Base-by-base conservation (phyloP, 139 green algal species). In the Choricystis sp. region DNA sequence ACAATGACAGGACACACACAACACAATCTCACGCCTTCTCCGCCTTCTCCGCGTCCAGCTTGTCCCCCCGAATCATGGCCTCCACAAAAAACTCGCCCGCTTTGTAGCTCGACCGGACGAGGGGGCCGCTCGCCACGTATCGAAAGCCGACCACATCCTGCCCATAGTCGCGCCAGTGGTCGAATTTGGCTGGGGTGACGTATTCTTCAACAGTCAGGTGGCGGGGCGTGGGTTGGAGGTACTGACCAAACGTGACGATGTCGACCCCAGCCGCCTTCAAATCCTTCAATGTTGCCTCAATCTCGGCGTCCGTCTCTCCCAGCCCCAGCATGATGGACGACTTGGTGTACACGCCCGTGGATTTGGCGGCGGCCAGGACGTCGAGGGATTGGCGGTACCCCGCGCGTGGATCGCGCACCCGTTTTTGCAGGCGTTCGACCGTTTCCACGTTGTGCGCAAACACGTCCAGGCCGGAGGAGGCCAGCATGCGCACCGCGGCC, bases 371-470 rank as follows among this genome's bases (percentile, higher is more conserved):
- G 48, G 59, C 31, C 70, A 99, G 80, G 66, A 94, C 86, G 0
- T 49, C 62, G 48, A 99, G 52, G 49, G 68, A 84, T 78, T 99
- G 94, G 29, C 81, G 64, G 86, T 91, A 99, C 49, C 79, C 84
- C 3, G 94, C 94, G 1, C 94, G 72, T 3, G 84, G 77, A 68
- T 97, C 90, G 3, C 91, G 83, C 55, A 96, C 89, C 27, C 70
- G 64, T 2, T 24, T n/a, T 67, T 82, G 69, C 30, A 75, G 20
- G 4, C 64, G 49, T 49, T 69, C 60, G 40, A 97, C 93, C 25
- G 93, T 99, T 76, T 99, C 93, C 31, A 99, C 80, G 77, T 99
- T 99, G 84, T 99, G 92, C 0, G 93, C 93, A 78, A 92, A 97
- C 29, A 99, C 93, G 67, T 99, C 92, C 59, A 99, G 80, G 0